These are phyloP conservation scores for Dendrothele bispora DNA, from an alignment of 768 basidiomycete species.

Conservation along the genomic window DNA sequence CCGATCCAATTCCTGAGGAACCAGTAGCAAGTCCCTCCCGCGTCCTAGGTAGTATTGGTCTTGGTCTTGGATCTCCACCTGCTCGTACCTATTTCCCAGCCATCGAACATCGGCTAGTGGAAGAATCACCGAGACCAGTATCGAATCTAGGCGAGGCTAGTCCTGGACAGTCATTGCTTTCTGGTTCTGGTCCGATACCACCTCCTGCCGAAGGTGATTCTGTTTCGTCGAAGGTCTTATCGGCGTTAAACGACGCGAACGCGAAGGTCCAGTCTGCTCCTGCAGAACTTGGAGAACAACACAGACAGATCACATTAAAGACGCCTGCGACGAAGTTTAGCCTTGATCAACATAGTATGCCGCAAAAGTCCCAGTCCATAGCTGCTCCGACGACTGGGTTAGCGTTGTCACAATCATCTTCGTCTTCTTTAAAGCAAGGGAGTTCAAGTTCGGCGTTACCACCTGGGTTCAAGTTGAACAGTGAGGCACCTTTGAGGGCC, in stretches of 20 bases:
- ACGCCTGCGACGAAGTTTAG: constrained; percentile 28
- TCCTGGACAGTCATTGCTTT: constrained; percentile 3
- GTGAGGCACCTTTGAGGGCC: constrained; percentile 25
- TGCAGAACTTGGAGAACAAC: constrained; percentile 42
- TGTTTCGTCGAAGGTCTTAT: no score
- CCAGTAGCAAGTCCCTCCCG: constrained; percentile 9
- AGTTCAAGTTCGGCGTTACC: no score
- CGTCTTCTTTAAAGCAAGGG: no score
- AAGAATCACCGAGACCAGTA: constrained; percentile 41
- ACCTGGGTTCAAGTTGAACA: constrained; percentile 31
- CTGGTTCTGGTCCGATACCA: background rate
- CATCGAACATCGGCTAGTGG: constrained; percentile 36
- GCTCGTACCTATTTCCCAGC: constrained; percentile 32
- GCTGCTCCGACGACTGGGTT: no score
- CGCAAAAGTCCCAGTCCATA: background rate
- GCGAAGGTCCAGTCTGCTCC: constrained; percentile 45
- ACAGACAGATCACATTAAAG: constrained; percentile 28
- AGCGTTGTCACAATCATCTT: no score
- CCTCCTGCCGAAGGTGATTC: no score
- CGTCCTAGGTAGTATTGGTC: background rate
- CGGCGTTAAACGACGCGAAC: no score
- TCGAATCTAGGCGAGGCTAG: no score
- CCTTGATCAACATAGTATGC: constrained; percentile 22
- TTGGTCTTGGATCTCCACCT: background rate
- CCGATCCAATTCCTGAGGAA: constrained; percentile 15